These are phyloP conservation scores for Plasmodium ovale DNA, from an alignment of 169 alveolate species.

Conservation along the genomic window DNA sequence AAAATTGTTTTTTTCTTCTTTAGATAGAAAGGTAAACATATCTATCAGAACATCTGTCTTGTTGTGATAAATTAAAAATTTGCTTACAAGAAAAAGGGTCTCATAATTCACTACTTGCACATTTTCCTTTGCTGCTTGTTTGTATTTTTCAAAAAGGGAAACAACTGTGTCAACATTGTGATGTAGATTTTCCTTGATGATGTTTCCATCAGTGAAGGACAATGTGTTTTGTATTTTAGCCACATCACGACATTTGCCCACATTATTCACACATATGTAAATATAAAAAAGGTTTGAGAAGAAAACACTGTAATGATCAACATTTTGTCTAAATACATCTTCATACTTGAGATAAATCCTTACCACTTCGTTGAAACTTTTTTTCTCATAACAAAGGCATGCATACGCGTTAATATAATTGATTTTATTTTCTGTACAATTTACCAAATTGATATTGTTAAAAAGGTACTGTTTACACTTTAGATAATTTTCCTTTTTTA, in stretches of 20 bases:
- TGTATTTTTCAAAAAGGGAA: conserved; percentile 46
- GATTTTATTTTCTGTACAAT: conserved; percentile 35
- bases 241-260: background rate
- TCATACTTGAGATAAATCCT: conserved; percentile 36
- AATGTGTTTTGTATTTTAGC: no score
- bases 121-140: conserved; percentile 20
- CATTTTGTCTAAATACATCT: conserved; percentile 10
- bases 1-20: conserved; percentile 22
- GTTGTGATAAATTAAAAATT: conserved; percentile 34
- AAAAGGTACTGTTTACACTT: conserved; percentile 42
- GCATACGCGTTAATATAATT: conserved; percentile 52
- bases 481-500: conserved; percentile 17
- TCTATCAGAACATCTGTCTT: conserved; percentile 17
- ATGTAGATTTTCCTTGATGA: no score
- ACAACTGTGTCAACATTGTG: conserved; percentile 10
- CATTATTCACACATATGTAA: conserved; percentile 27
- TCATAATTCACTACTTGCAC: conserved; percentile 25
- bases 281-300: conserved; percentile 55
- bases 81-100: conserved; percentile 50
- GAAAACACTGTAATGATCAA: conserved; percentile 22
- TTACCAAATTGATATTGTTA: conserved; percentile 34
- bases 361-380: conserved; percentile 32
- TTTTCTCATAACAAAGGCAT: conserved; percentile 57
- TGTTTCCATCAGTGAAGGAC: no score
- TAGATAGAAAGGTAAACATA: conserved; percentile 32